These are phyloP conservation scores for Sarcomyxa edulis DNA, from an alignment of 768 basidiomycete species.

Conservation along the genomic window DNA sequence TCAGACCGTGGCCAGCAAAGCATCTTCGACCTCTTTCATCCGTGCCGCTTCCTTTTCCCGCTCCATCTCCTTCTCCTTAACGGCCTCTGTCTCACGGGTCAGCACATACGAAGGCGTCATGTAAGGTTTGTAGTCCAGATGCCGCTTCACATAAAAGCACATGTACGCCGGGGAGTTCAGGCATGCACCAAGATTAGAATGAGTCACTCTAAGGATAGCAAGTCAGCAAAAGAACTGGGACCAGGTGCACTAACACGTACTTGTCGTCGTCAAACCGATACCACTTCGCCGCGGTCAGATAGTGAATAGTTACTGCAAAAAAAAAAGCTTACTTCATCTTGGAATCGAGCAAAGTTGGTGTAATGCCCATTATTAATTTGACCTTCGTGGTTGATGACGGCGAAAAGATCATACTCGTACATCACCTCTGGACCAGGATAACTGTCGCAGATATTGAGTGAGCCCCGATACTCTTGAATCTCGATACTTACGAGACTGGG, in stretches of 20 bases:
- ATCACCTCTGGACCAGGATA: conserved; percentile 56
- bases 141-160: conserved; percentile 92
- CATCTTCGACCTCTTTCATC: conserved; percentile 67
- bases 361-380: conserved; percentile 95
- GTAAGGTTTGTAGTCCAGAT: conserved; percentile 77
- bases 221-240: conserved; percentile 8
- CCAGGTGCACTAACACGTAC: conserved; percentile 32
- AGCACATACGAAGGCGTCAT: conserved; percentile 64
- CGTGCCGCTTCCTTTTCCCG: conserved; percentile 44
- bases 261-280: conserved; percentile 94
- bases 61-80: conserved; percentile 53
- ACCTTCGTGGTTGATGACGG: conserved; percentile 93
- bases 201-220: conserved; percentile 51
- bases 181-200: conserved; percentile 61
- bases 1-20: conserved; percentile 47
- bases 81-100: conserved; percentile 61
- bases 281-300: conserved; percentile 49
- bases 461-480: too few species aligned
- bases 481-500: conserved; percentile 23
- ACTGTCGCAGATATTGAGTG: conserved; percentile 19
- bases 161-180: conserved; percentile 81
- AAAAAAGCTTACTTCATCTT: conserved; percentile 64
- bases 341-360: conserved; percentile 78
- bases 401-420: conserved; percentile 89
- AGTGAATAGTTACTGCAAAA: conserved; percentile 1